phyloP scores from a whole-genome alignment of 345 rosid species.

The Crucihimalaya himalaica region DNA sequence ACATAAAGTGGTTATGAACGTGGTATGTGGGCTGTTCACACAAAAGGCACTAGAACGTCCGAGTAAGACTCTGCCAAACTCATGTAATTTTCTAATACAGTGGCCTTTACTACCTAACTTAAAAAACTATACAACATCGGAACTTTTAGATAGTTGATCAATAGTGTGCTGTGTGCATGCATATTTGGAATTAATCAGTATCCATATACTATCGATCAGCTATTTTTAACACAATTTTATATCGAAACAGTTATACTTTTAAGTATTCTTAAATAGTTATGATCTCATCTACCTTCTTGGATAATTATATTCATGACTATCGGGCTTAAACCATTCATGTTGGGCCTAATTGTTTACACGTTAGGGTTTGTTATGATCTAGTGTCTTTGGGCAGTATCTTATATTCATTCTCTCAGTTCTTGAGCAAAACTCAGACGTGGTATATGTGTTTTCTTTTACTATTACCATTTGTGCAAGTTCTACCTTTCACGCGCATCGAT shows the following conservation, averaged over 20 bases:
- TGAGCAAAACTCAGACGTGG: too few relatives aligned
- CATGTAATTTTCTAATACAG: not conserved
- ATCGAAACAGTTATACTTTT: not conserved
- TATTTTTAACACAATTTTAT: not conserved
- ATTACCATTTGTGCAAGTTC: too few relatives aligned
- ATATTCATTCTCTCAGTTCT: too few relatives aligned
- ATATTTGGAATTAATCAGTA: not conserved
- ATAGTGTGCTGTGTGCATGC: not conserved
- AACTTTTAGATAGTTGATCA: not conserved
- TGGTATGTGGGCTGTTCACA: constrained; percentile 23
- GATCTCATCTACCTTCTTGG: not conserved
- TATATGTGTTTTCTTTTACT: too few relatives aligned
- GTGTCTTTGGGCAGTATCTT: not conserved
- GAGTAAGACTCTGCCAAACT: constrained; percentile 13
- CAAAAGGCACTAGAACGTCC: constrained; percentile 1
- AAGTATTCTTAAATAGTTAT: not conserved
- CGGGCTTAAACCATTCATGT: not conserved
- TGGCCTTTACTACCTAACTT: constrained; percentile 4
- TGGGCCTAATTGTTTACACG: constrained; percentile 4
- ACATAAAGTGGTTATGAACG: constrained; percentile 14
- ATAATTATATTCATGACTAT: not conserved
- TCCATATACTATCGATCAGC: not conserved
- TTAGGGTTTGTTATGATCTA: too few relatives aligned
- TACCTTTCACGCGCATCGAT: too few relatives aligned
- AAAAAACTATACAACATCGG: not conserved